Evolutionary conservation across 2,329 filamentous ascomycete species (phyloP), one percentile per base, ranked within the genome.

Genomic region (Pseudogymnoascus sp.): DNA sequence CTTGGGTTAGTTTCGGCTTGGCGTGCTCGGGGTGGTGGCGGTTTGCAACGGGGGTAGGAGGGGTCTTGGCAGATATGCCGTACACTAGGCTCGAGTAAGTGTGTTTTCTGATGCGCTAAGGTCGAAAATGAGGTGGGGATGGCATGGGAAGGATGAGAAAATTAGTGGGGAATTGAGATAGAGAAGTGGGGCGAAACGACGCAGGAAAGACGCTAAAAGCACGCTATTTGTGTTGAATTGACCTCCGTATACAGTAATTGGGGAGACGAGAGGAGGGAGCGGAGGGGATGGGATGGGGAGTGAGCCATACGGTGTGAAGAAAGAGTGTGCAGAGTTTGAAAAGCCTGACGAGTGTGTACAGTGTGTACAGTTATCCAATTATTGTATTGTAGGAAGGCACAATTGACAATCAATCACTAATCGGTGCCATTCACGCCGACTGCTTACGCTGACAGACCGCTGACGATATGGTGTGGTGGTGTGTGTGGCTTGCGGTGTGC

Each of bases 191-290:
- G 42, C 40, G 21, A 45, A 27, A 21, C 6, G 40, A 25, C 6
- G 18, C n/a, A 10, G 40, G 13, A 45, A 45, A 25, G 33, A 35
- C 33, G 33, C 33, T 35, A 35, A 35, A 10, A 29, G 21, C 10
- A 48, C 42, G 42, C 42, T 48, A 48, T 48, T 48, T 48, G 42
- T 48, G 42, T 48, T 48, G 42, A 48, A 48, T 48, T 48, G 42
- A 48, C 42, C 42, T 48, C 42, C 42, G 42, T 48, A 48, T 48
- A 48, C 42, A 48, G 42, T 48, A 48, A 48, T 21, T 27, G 42
- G 42, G 25, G 42, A 48, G 42, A 48, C 42, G 42, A 29, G 42
- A 48, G n/a, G 2, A n/a, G 8, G 12, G 4, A n/a, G n/a, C n/a
- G 10, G 18, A 12, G 18, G 18, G 35, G 35, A 37, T 12, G 35